Evolutionary conservation across 306 rosid species (phyloP).

Genomic region (Trifolium fragiferum): DNA sequence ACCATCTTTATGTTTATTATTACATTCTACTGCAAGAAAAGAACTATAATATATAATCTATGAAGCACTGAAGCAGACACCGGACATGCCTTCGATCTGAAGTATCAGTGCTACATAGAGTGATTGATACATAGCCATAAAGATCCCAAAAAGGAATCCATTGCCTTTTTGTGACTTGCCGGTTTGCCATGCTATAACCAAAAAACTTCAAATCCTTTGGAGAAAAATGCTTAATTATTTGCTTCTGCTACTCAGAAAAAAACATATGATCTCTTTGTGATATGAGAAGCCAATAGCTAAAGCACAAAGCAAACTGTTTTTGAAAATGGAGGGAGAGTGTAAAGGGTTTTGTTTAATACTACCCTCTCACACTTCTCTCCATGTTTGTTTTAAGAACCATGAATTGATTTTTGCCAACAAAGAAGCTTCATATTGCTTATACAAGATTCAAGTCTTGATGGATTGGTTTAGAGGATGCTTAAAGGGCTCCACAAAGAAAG

Average conservation of each 20-base stretch:
- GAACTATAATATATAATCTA: conserved; percentile 21
- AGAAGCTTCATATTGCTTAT: conserved; percentile 49
- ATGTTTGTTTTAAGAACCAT: conserved; percentile 52
- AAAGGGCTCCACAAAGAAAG: conserved; percentile 43
- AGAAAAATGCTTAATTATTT: conserved; percentile 39
- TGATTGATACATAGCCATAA: conserved; percentile 42
- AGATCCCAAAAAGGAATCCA: conserved; percentile 61
- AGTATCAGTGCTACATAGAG: not conserved
- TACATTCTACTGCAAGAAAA: conserved; percentile 40
- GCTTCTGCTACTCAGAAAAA: conserved; percentile 41
- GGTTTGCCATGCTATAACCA: conserved; percentile 61
- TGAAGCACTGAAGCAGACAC: not conserved
- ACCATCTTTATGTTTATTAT: conserved; percentile 51
- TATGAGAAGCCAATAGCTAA: conserved; percentile 52
- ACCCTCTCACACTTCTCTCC: conserved; percentile 48
- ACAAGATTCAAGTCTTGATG: conserved; percentile 45
- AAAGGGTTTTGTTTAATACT: conserved; percentile 12
- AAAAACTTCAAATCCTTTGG: conserved; percentile 45
- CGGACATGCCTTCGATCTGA: not conserved
- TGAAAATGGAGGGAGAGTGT: conserved; percentile 40
- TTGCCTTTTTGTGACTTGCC: conserved; percentile 97
- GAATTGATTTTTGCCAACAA: conserved; percentile 53
- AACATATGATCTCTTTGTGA: conserved; percentile 21
- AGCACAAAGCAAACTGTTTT: conserved; percentile 58
- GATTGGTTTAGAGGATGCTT: conserved; percentile 37